Base-by-base conservation (phyloP, 2,329 filamentous ascomycete species). In the Sporothrix schenckii region DNA sequence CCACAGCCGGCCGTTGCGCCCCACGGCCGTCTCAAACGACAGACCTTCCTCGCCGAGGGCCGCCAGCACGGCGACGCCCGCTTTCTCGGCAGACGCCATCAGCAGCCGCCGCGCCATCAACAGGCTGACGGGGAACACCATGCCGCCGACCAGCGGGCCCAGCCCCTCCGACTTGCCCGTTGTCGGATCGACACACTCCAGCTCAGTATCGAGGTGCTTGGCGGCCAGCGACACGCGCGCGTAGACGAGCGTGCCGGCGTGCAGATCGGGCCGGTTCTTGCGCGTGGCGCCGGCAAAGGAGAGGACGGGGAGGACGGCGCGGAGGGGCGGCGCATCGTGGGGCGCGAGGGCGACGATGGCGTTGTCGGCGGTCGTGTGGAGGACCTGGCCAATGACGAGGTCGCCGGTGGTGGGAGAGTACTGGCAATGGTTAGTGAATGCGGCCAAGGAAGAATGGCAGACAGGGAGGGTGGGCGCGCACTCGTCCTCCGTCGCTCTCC, bases 211-310 rank as follows among this genome's bases (percentile, higher is more conserved):
- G 82, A 94, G 92, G 79, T 94, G 91, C 74, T 90, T 89, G 76
- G 92, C 91, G 21, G 92, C 90, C 53, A 91, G 87, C 39, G 87
- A 84, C 56, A 99, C 88, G 73, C 94, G 91, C 50, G 94, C 94
- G 81, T 98, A 98, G 49, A 98, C 92, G 39, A 97, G 82, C 68
- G 92, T 89, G 50, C 93, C 93, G 16, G 88, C 77, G 39, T 85
- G 83, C 56, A 98, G 86, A 73, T 92, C 86, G 0, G 95, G 95
- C 1, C 94, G 87, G 2, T 92, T 97, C 82, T 98, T 98, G 80
- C 94, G 95, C 58, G 91, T 93, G 21, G 93, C 95, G 73, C 89
- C 89, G 80, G 98, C 94, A 79, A 99, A 99, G n/a, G 93, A 88
- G 24, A 98, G 86, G 74, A 97, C 92, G 0, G 92, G 93, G 0